A percentile compares a stretch with the other conserved stretches of the same genome.
Conservation (phyloP, 2,329 filamentous ascomycete genomes). For the Ophiocordyceps sinensis region DNA sequence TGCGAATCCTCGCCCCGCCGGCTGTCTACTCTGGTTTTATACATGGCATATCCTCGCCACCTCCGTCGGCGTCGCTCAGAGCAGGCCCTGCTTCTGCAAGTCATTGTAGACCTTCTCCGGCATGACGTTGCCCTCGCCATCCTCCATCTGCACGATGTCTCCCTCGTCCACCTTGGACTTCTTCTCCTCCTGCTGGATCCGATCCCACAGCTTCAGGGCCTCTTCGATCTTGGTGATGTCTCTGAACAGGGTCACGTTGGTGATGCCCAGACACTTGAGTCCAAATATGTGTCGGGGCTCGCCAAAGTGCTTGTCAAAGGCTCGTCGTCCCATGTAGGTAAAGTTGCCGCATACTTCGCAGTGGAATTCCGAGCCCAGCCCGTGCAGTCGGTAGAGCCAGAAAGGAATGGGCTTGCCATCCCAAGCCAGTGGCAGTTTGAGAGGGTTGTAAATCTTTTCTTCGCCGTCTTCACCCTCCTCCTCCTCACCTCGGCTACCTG, state of each 20-base stretch:
- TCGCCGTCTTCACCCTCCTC: conserved; percentile 64
- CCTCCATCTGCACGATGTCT: conserved; percentile 95
- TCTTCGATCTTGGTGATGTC: conserved; percentile 91
- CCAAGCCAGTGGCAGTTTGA: conserved; percentile 93
- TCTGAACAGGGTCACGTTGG: conserved; percentile 76
- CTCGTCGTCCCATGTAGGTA: conserved; percentile 93
- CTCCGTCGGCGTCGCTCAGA: conserved; percentile 29
- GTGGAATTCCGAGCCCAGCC: conserved; percentile 82
- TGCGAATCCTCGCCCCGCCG: too few species aligned
- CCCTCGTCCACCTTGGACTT: conserved; percentile 62
- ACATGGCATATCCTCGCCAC: too few species aligned
- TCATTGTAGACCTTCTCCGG: conserved; percentile 97
- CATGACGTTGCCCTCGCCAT: conserved; percentile 95
- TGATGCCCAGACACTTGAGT: conserved; percentile 85
- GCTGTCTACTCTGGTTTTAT: too few species aligned
- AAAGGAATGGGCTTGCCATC: conserved; percentile 98
- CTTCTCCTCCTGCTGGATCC: conserved; percentile 77
- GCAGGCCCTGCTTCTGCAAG: conserved; percentile 77
- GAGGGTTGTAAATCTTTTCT: conserved; percentile 88
- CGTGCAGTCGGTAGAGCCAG: conserved; percentile 96
- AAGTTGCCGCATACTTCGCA: conserved; percentile 98
- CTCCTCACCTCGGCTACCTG: conserved; percentile 37
- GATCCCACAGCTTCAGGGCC: conserved; percentile 79
- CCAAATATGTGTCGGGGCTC: conserved; percentile 89
- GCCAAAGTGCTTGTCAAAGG: conserved; percentile 98